A percentile compares a stretch with the other conserved stretches of the same genome.
Evolutionary conservation across 768 basidiomycete species (phyloP).

Genomic region (Boletus reticulatus): DNA sequence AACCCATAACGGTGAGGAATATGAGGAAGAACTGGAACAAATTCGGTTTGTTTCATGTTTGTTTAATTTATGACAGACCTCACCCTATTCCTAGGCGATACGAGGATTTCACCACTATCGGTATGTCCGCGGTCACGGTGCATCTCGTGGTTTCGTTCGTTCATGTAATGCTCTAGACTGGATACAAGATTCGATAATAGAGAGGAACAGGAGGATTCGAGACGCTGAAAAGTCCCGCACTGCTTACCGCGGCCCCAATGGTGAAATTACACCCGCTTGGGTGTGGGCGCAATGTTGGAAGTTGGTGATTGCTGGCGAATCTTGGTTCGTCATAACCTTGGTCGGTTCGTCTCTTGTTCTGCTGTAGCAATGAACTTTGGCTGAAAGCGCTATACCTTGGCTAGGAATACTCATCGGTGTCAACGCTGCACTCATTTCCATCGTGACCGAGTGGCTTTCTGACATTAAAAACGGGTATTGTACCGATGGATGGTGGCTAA

Average conservation of each 20-base stretch:
- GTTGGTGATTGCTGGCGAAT: slow-evolving; percentile 70
- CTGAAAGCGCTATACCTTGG: neutral
- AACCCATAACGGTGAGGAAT: slow-evolving; percentile 36
- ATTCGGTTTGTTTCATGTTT: slow-evolving; percentile 46
- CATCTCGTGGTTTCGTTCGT: slow-evolving; percentile 11
- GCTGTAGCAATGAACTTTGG: neutral
- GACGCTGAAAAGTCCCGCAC: slow-evolving; percentile 43
- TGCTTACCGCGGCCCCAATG: slow-evolving; percentile 46
- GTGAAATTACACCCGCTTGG: slow-evolving; percentile 52
- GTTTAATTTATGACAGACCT: slow-evolving; percentile 7
- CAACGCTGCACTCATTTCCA: slow-evolving; percentile 93
- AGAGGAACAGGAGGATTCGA: slow-evolving; percentile 75
- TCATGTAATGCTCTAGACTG: slow-evolving; percentile 60
- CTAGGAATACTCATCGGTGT: slow-evolving; percentile 87
- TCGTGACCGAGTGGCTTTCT: slow-evolving; percentile 95
- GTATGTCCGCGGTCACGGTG: slow-evolving; percentile 40
- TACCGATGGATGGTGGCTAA: slow-evolving; percentile 96
- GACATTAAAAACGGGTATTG: slow-evolving; percentile 99
- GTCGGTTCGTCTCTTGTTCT: slow-evolving; percentile 65
- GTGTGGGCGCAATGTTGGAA: slow-evolving; percentile 61
- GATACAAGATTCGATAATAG: slow-evolving; percentile 93
- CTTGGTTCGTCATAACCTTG: slow-evolving; percentile 88
- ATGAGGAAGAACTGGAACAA: slow-evolving; percentile 66
- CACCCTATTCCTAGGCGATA: slow-evolving; percentile 60
- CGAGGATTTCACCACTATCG: slow-evolving; percentile 94